Evolutionary conservation across 345 rosid genomes (phyloP), one percentile per base, ranked within the genome.

Genomic region (Brassica carinata): DNA sequence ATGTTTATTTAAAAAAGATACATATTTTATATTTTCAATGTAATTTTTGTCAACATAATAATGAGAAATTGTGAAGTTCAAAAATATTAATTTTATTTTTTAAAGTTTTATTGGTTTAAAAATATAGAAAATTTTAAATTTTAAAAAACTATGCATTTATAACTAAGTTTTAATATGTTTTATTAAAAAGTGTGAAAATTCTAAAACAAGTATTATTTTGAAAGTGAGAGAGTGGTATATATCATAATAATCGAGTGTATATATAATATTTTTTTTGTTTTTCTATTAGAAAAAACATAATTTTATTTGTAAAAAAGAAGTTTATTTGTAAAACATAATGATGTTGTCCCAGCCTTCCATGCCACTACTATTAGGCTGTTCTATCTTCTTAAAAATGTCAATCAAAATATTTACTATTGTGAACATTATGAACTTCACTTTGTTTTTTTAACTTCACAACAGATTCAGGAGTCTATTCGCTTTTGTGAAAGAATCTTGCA

Each of bases 401-500:
- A 26, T 65, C 29, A 13, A 57, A n/a, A 1, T 36, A 58, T 36
- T 58, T 27, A 27, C 30, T 3, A 27, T 27, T 27, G 30, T 27
- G 30, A 27, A 27, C 30, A 27, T 27, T 27, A 27, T 27, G 30
- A 27, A 27, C 30, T 27, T 27, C 7, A 45, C 23, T 29, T 9
- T 74, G 5, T 51, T 38, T 40, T 45, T 71, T 8, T 0, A 29
- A 48, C 61, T 64, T 7, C 27, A 8, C 4, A 23, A 23, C 7
- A 63, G 48, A 23, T 70, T 61, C 5, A 13, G 7, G 30, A 17
- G 33, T 69, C 34, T 7, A 0, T 63, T 63, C 18, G 15, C n/a
- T 27, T 64, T 51, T 53, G 45, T 26, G 58, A 7, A 55, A 79
- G 61, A 66, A 27, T 72, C 34, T 57, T 48, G 66, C 29, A 67